Percentiles rank a stretch among this genome's conserved stretches.
These are phyloP conservation scores for Colletotrichum eremochloae DNA, from an alignment of 2,329 filamentous ascomycete species.

Conservation along the genomic window DNA sequence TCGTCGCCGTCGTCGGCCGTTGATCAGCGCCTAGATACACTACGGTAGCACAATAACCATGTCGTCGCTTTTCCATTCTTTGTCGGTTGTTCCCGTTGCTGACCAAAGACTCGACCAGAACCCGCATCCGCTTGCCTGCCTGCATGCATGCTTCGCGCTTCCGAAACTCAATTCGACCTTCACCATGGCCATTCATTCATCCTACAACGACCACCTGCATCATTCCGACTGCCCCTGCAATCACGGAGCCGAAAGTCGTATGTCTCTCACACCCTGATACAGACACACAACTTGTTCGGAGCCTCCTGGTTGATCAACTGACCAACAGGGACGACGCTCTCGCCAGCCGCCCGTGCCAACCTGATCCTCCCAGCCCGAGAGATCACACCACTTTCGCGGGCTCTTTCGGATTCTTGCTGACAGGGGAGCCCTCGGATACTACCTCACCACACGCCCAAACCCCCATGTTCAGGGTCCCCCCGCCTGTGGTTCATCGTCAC, in stretches of 20 bases:
- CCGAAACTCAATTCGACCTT: not conserved
- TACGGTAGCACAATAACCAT: no score
- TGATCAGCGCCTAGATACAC: no score
- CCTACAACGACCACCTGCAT: not conserved
- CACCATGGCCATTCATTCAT: no score
- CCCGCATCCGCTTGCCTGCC: no score
- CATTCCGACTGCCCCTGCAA: not conserved
- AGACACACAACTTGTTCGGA: not conserved
- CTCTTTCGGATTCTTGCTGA: conserved; percentile 16
- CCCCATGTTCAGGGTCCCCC: not conserved
- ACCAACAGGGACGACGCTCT: conserved; percentile 9
- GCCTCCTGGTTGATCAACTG: not conserved
- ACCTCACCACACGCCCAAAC: conserved; percentile 14
- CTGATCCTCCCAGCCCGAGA: conserved; percentile 19
- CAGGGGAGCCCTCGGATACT: conserved; percentile 25
- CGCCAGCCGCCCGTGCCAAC: conserved; percentile 5
- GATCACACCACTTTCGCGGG: conserved; percentile 41
- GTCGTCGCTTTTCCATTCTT: not conserved
- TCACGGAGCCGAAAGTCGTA: not conserved
- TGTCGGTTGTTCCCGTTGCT: not conserved
- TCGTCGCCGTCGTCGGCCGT: not conserved
- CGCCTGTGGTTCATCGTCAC: not conserved
- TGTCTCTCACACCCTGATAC: not conserved
- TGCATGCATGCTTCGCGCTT: not conserved
- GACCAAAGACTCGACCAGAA: not conserved